A percentile compares a stretch with the other conserved stretches of the same genome.
These are phyloP conservation scores for Vitis labrusca DNA, from an alignment of 164 flowering plant genomes.

Conservation along the genomic window DNA sequence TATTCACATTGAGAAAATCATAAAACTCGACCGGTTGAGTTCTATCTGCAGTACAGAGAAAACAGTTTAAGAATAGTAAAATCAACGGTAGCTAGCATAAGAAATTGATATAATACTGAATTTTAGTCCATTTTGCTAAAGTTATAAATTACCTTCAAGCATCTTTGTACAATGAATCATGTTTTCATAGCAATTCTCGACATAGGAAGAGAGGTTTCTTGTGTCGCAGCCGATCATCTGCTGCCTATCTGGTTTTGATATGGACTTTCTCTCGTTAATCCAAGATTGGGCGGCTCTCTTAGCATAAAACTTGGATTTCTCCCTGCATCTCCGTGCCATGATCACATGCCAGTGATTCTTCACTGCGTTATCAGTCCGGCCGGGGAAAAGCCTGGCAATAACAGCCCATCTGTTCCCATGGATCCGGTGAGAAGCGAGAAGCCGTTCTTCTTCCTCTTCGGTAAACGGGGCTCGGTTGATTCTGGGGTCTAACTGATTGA, in stretches of 20 bases:
- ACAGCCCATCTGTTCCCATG: conserved; percentile 71
- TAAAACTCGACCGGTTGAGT: conserved; percentile 46
- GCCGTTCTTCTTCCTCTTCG: conserved; percentile 70
- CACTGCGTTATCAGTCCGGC: conserved; percentile 74
- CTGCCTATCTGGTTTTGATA: no score
- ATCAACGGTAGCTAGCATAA: no score
- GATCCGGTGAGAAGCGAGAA: conserved; percentile 56
- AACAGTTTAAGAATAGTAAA: no score
- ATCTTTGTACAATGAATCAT: background rate
- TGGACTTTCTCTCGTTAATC: conserved; percentile 2
- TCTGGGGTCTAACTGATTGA: conserved; percentile 69
- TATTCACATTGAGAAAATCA: conserved; percentile 65
- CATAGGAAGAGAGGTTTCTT: no score
- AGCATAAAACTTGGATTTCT: conserved; percentile 42
- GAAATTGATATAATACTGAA: no score
- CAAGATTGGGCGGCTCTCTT: conserved; percentile 30
- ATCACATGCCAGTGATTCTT: conserved; percentile 83
- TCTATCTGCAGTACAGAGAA: conserved; percentile 33
- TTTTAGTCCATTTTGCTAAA: background rate
- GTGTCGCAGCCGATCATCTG: no score
- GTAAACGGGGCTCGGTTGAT: conserved; percentile 68
- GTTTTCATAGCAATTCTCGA: background rate
- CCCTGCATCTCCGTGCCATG: conserved; percentile 55
- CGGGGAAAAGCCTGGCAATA: conserved; percentile 64
- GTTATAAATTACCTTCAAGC: conserved; percentile 13